Conservation (phyloP, 768 basidiomycete species). For the Melanogaster broomeanus region DNA sequence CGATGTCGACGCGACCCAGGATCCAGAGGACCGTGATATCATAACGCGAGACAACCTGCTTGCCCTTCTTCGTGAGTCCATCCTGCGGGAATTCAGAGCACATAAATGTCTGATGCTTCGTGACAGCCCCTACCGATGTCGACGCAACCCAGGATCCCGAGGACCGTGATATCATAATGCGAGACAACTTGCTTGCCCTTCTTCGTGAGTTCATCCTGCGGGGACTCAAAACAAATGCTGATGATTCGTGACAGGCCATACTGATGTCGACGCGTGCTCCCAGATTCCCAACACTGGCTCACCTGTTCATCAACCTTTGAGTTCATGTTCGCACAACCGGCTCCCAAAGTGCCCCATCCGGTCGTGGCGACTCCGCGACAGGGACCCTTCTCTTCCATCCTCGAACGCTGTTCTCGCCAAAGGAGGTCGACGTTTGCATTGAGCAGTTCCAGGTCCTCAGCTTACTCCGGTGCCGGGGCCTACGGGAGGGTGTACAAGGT, state of each 20-base stretch:
- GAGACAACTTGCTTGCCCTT: background rate
- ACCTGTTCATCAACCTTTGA: background rate
- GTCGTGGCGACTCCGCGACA: background rate
- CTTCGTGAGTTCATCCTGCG: background rate
- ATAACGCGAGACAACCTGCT: too few species aligned
- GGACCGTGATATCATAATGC: slow-evolving; percentile 6
- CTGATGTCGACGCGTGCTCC: background rate
- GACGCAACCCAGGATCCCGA: too few species aligned
- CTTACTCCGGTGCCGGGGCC: slow-evolving; percentile 3
- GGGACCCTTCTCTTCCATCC: background rate
- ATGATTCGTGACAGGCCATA: background rate
- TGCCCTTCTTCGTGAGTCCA: too few species aligned
- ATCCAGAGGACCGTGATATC: too few species aligned
- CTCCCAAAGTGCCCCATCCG: background rate
- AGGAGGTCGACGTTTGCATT: background rate
- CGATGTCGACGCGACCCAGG: too few species aligned
- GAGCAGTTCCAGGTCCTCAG: slow-evolving; percentile 2
- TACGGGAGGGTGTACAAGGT: slow-evolving; percentile 4
- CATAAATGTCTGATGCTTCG: too few species aligned
- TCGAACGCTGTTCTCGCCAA: background rate
- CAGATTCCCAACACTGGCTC: background rate
- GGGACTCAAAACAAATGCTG: background rate
- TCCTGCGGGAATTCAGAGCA: too few species aligned
- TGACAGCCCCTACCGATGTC: too few species aligned
- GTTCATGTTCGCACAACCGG: background rate